Conservation (phyloP, 1,284 basidiomycete genomes). For the Phellopilus nigrolimitatus region DNA sequence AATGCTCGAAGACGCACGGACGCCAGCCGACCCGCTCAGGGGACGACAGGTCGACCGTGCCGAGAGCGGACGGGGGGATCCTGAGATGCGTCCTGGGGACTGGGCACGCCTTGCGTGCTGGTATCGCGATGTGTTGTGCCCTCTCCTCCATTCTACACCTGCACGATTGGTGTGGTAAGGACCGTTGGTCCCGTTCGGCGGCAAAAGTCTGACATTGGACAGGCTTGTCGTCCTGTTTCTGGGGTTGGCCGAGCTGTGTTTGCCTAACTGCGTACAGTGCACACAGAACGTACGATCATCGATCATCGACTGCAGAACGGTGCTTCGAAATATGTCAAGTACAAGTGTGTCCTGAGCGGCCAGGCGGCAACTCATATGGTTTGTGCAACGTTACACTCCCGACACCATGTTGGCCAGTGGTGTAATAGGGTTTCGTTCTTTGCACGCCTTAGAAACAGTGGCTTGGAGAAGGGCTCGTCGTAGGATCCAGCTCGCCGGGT, state of each 20-base stretch:
- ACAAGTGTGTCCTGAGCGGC: too few species aligned
- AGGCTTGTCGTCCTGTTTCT: too few species aligned
- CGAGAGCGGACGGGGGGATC: background rate
- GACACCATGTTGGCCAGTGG: too few species aligned
- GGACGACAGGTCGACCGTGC: background rate
- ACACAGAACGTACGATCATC: too few species aligned
- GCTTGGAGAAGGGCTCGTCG: background rate
- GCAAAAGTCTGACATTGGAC: too few species aligned
- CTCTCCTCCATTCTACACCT: background rate
- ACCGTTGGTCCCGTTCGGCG: background rate
- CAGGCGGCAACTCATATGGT: too few species aligned
- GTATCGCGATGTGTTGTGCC: background rate
- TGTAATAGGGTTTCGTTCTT: background rate
- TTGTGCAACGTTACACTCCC: too few species aligned
- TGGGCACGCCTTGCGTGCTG: background rate
- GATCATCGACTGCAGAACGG: too few species aligned
- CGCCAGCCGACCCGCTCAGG: too few species aligned
- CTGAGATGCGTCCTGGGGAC: conserved; percentile 7
- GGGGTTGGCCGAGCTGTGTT: too few species aligned
- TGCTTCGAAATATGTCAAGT: too few species aligned
- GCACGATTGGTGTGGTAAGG: background rate
- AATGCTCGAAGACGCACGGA: background rate
- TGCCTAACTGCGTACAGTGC: too few species aligned
- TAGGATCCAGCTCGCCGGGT: background rate
- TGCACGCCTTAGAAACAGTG: background rate